Percentiles rank a stretch among this genome's conserved stretches.
phyloP scores from a whole-genome alignment of 306 rosid genomes.

The Hylodesmum podocarpum region DNA sequence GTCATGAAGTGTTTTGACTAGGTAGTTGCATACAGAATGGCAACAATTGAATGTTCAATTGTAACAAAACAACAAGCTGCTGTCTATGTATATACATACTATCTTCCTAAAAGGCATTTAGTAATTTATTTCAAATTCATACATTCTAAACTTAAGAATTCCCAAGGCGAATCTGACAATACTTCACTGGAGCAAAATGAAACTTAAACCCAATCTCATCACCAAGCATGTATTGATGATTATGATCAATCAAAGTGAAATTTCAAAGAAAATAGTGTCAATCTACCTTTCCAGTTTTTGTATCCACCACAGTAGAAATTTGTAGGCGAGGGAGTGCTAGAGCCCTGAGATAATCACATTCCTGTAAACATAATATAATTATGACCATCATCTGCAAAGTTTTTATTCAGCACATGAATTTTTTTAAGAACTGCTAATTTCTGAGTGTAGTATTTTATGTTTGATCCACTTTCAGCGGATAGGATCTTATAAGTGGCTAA shows the following conservation, averaged over 20 bases:
- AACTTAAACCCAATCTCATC: not conserved
- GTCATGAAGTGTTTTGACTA: not conserved
- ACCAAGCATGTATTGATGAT: constrained; percentile 1
- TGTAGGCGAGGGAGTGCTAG: constrained; percentile 84
- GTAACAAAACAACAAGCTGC: not conserved
- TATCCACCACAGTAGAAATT: constrained; percentile 91
- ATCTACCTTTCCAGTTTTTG: constrained; percentile 85
- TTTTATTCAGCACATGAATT: constrained; percentile 24
- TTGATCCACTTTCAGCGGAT: not conserved
- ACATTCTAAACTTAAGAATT: not conserved
- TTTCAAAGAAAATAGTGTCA: constrained; percentile 15
- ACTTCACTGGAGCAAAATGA: constrained; percentile 4
- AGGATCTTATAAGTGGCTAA: constrained; percentile 3
- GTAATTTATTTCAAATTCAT: not conserved
- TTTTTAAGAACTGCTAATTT: constrained; percentile 6
- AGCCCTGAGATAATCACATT: constrained; percentile 85
- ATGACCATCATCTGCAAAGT: not conserved
- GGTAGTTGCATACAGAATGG: not conserved
- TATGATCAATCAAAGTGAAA: constrained; percentile 2
- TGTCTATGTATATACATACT: not conserved
- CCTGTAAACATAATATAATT: constrained; percentile 52
- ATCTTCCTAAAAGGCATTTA: not conserved
- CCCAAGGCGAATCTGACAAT: not conserved
- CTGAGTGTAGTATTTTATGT: not conserved
- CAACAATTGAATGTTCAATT: constrained; percentile 13